These are phyloP conservation scores for Brettanomyces sp. DNA, from an alignment of 805 yeast species.

Conservation along the genomic window DNA sequence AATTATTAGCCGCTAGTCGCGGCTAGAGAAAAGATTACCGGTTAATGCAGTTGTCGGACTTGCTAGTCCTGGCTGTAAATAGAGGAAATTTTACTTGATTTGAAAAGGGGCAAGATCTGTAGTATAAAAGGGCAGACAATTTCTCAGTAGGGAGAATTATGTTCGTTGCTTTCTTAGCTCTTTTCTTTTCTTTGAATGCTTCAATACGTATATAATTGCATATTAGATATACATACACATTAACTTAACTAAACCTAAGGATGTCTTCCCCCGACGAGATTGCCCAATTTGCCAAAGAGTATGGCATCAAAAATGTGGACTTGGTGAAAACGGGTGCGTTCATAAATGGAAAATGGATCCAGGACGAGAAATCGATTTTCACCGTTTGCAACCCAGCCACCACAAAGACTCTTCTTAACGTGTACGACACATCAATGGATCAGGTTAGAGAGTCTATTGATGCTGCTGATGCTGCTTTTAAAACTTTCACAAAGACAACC, in stretches of 20 bases:
- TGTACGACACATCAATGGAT: conserved; percentile 44
- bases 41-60: neutral
- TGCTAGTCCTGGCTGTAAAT: too few species aligned
- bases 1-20: neutral
- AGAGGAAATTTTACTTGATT: too few species aligned
- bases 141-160: too few species aligned
- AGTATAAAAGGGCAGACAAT: too few species aligned
- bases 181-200: too few species aligned
- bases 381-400: conserved; percentile 72
- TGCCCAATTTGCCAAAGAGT: conserved; percentile 20
- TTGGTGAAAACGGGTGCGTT: conserved; percentile 51
- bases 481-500: conserved; percentile 35
- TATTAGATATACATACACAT: too few species aligned
- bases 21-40: neutral
- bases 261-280: conserved; percentile 22
- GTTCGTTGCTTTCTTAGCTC: too few species aligned
- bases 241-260: neutral
- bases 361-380: conserved; percentile 36
- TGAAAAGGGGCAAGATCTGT: too few species aligned
- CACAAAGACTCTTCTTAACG: conserved; percentile 38
- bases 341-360: conserved; percentile 69
- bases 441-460: conserved; percentile 45
- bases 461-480: conserved; percentile 46
- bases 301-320: conserved; percentile 34
- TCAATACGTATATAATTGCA: too few species aligned